Conservation (phyloP, 2,329 filamentous ascomycete genomes). For the Westerdykella aurantiaca region DNA sequence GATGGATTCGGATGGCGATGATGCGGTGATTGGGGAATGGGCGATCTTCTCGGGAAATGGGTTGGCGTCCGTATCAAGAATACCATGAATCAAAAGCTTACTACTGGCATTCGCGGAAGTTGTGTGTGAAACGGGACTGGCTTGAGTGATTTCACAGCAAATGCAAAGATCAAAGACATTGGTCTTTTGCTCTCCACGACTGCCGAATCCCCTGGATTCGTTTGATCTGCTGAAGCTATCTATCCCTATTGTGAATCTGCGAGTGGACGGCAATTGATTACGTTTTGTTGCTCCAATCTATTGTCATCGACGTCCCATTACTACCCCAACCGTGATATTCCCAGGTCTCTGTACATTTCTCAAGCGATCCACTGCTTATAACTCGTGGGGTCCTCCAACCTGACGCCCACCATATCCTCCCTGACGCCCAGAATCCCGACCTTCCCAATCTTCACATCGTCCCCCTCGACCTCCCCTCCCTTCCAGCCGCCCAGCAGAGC, state of each 20-base stretch:
- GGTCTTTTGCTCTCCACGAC: no score
- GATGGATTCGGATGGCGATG: slow-evolving; percentile 19
- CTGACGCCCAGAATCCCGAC: slow-evolving; percentile 65
- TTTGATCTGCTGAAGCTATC: no score
- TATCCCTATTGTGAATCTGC: no score
- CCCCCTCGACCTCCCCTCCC: slow-evolving; percentile 20
- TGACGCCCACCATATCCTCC: slow-evolving; percentile 65
- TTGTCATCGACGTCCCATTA: no score
- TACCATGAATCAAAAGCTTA: slow-evolving; percentile 39
- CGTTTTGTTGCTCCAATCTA: no score
- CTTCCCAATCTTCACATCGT: slow-evolving; percentile 48
- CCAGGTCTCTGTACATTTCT: no score
- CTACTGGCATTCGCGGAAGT: slow-evolving; percentile 8
- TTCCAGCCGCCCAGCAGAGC: slow-evolving; percentile 63
- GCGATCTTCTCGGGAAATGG: slow-evolving; percentile 37
- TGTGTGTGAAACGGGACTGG: no score
- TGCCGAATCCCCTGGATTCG: no score
- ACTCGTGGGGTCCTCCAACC: slow-evolving; percentile 33
- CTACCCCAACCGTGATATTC: no score
- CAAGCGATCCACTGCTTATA: slow-evolving; percentile 39
- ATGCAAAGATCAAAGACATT: no score
- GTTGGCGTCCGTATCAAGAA: slow-evolving; percentile 39
- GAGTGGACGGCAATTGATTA: no score
- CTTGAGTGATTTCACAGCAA: no score
- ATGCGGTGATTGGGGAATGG: slow-evolving; percentile 28